Percentiles rank a stretch among this genome's conserved stretches.
These are phyloP conservation scores for Prunus mume DNA, from an alignment of 306 rosid species.

Conservation along the genomic window DNA sequence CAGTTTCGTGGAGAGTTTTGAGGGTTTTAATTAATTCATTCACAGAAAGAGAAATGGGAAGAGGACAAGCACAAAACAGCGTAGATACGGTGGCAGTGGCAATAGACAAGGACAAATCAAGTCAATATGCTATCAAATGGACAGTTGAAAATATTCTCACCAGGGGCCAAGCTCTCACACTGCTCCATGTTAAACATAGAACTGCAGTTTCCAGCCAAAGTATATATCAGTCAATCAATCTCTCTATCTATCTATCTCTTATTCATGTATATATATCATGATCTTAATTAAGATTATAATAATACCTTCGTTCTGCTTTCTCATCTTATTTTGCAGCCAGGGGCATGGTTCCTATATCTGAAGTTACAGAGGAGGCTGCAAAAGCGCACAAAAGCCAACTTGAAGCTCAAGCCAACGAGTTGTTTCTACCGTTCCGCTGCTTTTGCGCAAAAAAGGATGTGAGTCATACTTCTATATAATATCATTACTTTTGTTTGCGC, in stretches of 20 bases:
- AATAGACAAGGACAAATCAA: constrained; percentile 63
- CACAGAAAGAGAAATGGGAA: constrained; percentile 29
- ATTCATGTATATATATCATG: neutral
- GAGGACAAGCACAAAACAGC: constrained; percentile 35
- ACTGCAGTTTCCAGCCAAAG: constrained; percentile 48
- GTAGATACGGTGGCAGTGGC: constrained; percentile 69
- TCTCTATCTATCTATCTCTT: neutral
- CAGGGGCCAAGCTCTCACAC: constrained; percentile 54
- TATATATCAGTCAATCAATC: constrained; percentile 3
- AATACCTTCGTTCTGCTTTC: neutral
- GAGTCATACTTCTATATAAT: constrained; percentile 14
- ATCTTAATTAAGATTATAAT: neutral
- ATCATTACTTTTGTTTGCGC: neutral
- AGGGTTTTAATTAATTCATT: neutral
- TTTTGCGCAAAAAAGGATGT: constrained; percentile 67
- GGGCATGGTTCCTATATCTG: neutral
- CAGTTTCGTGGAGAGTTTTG: neutral
- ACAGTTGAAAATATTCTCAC: constrained; percentile 68
- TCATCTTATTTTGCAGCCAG: constrained; percentile 32
- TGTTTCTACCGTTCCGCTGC: constrained; percentile 75
- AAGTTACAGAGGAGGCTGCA: constrained; percentile 40
- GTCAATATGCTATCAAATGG: constrained; percentile 84
- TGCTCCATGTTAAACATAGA: constrained; percentile 56
- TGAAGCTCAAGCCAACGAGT: constrained; percentile 47
- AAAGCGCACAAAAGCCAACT: neutral